Evolutionary conservation across 352 stramenopile genomes (phyloP).

Genomic region (Aphanomyces stellatus): DNA sequence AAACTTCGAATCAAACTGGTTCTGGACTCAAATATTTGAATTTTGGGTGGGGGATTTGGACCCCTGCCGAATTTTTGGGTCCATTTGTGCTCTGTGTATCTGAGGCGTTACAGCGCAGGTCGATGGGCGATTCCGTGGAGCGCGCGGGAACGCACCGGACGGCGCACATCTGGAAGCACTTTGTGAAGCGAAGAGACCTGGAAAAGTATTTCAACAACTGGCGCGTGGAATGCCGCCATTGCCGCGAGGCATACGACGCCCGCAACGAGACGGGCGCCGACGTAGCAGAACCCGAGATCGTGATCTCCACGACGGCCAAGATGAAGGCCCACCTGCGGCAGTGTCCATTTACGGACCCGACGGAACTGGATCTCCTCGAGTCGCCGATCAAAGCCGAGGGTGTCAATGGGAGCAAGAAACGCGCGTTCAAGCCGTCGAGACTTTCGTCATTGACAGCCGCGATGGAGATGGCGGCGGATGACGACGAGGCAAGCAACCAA

Average conservation of each 20-base stretch:
- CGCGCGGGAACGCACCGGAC: constrained; percentile 3
- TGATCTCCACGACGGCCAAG: constrained; percentile 17
- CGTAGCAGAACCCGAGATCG: background rate
- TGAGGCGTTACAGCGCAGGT: too few species aligned
- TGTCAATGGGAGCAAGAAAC: background rate
- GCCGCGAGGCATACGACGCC: background rate
- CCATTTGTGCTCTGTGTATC: too few species aligned
- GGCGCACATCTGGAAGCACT: constrained; percentile 19
- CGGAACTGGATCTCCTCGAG: background rate
- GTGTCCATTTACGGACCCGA: background rate
- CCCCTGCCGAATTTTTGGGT: too few species aligned
- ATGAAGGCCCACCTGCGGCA: constrained; percentile 6
- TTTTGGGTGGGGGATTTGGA: too few species aligned
- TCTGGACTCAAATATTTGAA: too few species aligned
- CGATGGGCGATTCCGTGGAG: background rate
- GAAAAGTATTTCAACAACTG: constrained; percentile 21
- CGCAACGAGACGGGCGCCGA: background rate
- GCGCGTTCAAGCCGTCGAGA: too few species aligned
- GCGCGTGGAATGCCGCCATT: constrained; percentile 15
- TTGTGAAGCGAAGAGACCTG: constrained; percentile 13
- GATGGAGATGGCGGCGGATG: too few species aligned
- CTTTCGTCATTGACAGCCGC: too few species aligned
- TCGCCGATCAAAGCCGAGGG: background rate
- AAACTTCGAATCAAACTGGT: background rate
- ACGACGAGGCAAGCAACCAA: too few species aligned